phyloP scores from a whole-genome alignment of 495 filamentous ascomycete species.

The Annulohypoxylon moriforme region DNA sequence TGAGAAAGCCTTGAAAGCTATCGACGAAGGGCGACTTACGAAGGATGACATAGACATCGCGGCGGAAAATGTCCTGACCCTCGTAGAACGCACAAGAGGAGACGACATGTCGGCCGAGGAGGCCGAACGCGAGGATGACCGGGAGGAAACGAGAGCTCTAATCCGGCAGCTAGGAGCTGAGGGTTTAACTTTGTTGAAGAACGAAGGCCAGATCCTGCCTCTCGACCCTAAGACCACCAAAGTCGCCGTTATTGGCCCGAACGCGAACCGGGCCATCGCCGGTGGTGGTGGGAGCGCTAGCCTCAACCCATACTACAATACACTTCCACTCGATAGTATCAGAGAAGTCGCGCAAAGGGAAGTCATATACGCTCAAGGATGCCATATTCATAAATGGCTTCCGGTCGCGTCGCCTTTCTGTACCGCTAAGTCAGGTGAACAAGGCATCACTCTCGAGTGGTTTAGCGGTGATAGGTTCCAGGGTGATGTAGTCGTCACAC shows the following conservation, averaged over 20 bases:
- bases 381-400: constrained; percentile 73
- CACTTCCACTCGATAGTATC: constrained; percentile 68
- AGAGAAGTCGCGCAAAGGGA: constrained; percentile 57
- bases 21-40: constrained; percentile 70
- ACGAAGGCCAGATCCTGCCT: constrained; percentile 74
- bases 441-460: constrained; percentile 71
- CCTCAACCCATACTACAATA: constrained; percentile 81
- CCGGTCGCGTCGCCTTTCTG: constrained; percentile 70
- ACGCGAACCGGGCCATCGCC: constrained; percentile 79
- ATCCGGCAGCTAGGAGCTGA: constrained; percentile 77
- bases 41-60: constrained; percentile 59
- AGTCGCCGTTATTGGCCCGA: constrained; percentile 85
- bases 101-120: constrained; percentile 70
- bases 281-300: constrained; percentile 86
- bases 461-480: constrained; percentile 71
- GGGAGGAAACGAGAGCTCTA: constrained; percentile 71
- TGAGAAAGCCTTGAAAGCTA: constrained; percentile 69
- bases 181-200: constrained; percentile 83
- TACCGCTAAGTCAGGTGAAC: constrained; percentile 64
- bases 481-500: constrained; percentile 63
- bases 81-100: constrained; percentile 72
- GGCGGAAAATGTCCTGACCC: constrained; percentile 73
- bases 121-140: constrained; percentile 71
- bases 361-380: constrained; percentile 64
- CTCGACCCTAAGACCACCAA: constrained; percentile 69